A percentile compares a stretch with the other conserved stretches of the same genome.
These are phyloP conservation scores for Kodamaea restingae DNA, from an alignment of 805 yeast genomes.

Conservation along the genomic window DNA sequence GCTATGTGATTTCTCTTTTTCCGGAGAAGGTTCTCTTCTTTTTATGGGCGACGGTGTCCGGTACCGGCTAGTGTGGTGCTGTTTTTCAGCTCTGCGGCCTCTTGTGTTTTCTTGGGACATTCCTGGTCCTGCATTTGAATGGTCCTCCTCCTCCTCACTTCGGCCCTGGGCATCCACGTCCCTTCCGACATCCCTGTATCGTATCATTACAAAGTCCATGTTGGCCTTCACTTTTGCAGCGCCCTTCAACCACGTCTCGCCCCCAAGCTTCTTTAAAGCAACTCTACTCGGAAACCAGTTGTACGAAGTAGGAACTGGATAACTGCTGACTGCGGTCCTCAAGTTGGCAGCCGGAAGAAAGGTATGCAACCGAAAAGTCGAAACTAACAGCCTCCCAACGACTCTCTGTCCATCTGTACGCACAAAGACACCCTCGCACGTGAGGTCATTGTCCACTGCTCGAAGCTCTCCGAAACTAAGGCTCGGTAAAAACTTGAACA, in stretches of 20 bases:
- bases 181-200: conserved; percentile 11
- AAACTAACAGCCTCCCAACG: conserved; percentile 5
- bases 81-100: no score
- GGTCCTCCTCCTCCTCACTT: no score
- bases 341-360: no score
- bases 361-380: no score
- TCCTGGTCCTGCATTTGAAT: no score
- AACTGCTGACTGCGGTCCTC: not conserved
- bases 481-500: conserved; percentile 26
- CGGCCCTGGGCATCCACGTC: not conserved
- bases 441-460: not conserved
- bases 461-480: conserved; percentile 23
- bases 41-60: not conserved
- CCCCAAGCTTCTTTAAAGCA: conserved; percentile 12
- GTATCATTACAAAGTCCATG: conserved; percentile 18
- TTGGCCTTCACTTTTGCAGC: conserved; percentile 14
- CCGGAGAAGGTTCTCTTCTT: not conserved
- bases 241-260: conserved; percentile 1
- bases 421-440: not conserved
- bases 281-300: conserved; percentile 11
- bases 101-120: no score
- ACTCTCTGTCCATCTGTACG: conserved; percentile 1
- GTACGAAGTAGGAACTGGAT: conserved; percentile 5
- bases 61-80: no score
- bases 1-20: no score